Base-by-base conservation (phyloP, 257 asterid genomes). In the Scutellaria galericulata region DNA sequence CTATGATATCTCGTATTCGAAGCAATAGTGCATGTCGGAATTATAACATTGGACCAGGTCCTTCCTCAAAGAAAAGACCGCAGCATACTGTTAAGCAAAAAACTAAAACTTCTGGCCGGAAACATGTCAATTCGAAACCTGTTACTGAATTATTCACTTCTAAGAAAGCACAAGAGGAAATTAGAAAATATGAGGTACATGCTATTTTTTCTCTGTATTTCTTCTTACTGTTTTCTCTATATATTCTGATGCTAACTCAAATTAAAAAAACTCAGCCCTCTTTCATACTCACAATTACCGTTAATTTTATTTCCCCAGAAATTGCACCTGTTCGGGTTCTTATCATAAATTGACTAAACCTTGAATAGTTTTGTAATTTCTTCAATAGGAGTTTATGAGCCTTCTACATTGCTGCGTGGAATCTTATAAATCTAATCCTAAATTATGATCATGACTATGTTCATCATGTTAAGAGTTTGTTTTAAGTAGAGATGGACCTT, bases 121-220 rank as follows among this genome's bases (percentile, higher is more conserved):
- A 87, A 77, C 85, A 83, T 61, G 80, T 77, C 63, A 68, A 83
- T 74, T 82, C 81, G 48, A 86, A 79, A 79, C 85, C 89, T 64
- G 80, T 88, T 80, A 89, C 85, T 53, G 80, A 81, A 40, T 68
- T 90, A 77, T 95, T 95, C 75, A 77, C 88, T 7, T 88, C 93
- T 5, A 82, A 81, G 83, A 87, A 83, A 80, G 93, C 83, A 68
- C 90, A 67, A 75, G 96, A 86, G 59, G 97, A 95, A 78, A 79
- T 94, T 54, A 76, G 74, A 61, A 81, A 80, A 62, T 87, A 65
- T 45, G 93, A 91, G 96, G 98, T 91, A 79, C 31, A n/a, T 45
- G 27, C 51, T 10, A 5, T 75, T 44, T 72, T 48, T 1, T 71
- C 57, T 60, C 41, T 9, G 11, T 51, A 40, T 27, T 58, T 48